Evolutionary conservation across 2,329 filamentous ascomycete species (phyloP), one percentile per base, ranked within the genome.

Genomic region (Cadophora gregata): DNA sequence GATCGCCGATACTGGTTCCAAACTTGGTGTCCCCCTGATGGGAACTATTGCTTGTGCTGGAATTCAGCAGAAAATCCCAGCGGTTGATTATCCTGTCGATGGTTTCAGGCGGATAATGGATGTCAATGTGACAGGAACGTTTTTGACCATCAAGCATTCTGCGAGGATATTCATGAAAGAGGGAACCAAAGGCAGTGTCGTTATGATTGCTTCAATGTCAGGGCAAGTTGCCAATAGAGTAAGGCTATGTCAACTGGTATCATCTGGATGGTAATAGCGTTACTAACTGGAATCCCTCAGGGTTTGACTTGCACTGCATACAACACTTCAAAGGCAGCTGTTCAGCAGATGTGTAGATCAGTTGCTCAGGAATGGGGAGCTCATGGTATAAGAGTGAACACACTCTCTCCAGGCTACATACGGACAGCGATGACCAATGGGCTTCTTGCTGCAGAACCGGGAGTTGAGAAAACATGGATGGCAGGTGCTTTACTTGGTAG

Each of bases 71-170:
- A 80, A 42, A 81, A 75, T 80, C 1, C 80, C 81, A 0, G 82
- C 82, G 1, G 67, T 83, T 36, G 82, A 84, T 10, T 84, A 84
- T 63, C 79, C 80, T 2, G 75, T 79, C 27, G 75, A 88, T 76
- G 87, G 87, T 75, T 92, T 88, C 79, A 82, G 86, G 72, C 84
- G 88, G 78, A 89, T 93, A 77, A 83, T 93, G 75, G 81, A 88
- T 73, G 86, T 90, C 71, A 91, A 93, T 79, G 82, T 91, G 76
- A 91, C 84, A 21, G 90, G 90, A 21, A 86, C 85, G 24, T 89
- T 88, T 78, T 82, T 89, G 78, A 91, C 89, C 74, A 89, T 89
- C 68, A 89, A 91, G 80, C 88, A 89, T 66, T 86, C 89, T 27
- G 90, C 90, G 56, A 82, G 86, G 67, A 85, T 89, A 51, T 74